Base-by-base conservation (phyloP, 2,329 filamentous ascomycete species). In the Sporothrix variecibatus region DNA sequence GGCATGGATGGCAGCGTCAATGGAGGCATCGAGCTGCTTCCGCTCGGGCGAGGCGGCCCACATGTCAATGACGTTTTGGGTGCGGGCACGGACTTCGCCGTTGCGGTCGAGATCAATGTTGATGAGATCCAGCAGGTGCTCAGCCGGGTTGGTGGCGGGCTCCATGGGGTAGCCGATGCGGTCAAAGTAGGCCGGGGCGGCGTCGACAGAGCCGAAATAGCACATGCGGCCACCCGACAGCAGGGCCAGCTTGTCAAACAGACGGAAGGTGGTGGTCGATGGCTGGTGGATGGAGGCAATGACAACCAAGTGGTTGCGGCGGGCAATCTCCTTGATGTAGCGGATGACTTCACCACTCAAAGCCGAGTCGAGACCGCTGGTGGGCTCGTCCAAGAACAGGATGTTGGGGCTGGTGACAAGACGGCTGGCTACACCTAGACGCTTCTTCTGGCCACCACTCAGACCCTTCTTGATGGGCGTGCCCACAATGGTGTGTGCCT, bases 241-340 rank as follows among this genome's bases (percentile, higher is more conserved):
- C 84, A 96, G 94, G 43, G 95, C 86, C 8, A 96, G 88, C 74
- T 92, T 89, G 79, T 96, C 93, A 80, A 96, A 98, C 74, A 94
- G 92, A 81, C 97, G 93, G 86, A 98, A 97, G 72, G 98, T 87
- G 88, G 97, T 94, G 46, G 95, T 94, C 17, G 94, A 97, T n/a
- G 95, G 95, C 82, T 98, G 95, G 82, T 98, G 95, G 75, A 98
- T 98, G 0, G 95, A 98, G 84, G 94, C 97, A n/a, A 98, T 90
- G 82, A 98, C 94, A 71, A 95, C 95, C 43, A 71, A 15, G 80
- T 97, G 94, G 17, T 95, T 95, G 76, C 91, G 89, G 74, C 91
- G 92, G 79, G 90, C 93, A 40, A 94, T 86, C 11, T 86, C 84
- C 79, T 87, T 90, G 68, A 95, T 87, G 80, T 93, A 94, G 2